Conservation (phyloP, 1,139 yeast genomes). For the Candida sp. region DNA sequence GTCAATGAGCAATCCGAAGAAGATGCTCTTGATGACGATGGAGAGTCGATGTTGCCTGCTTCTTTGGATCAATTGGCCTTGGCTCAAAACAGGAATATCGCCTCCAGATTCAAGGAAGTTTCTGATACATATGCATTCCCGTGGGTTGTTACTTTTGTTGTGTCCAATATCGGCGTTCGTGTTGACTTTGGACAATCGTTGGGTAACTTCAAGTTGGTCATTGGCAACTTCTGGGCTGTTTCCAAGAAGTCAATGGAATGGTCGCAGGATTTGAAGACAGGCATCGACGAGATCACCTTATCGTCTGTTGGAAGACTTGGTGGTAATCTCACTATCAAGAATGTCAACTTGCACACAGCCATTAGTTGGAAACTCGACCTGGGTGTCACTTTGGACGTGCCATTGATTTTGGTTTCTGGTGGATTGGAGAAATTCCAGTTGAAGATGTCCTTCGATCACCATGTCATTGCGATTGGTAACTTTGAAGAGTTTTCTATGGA, state of each 20-base stretch:
- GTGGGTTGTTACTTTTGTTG: slow-evolving; percentile 67
- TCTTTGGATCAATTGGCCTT: slow-evolving; percentile 19
- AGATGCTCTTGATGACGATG: background rate
- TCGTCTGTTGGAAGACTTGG: slow-evolving; percentile 79
- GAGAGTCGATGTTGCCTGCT: slow-evolving; percentile 1
- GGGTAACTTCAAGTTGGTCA: slow-evolving; percentile 60
- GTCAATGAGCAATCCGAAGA: slow-evolving; percentile 1
- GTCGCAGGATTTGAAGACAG: slow-evolving; percentile 73
- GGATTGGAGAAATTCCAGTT: slow-evolving; percentile 60
- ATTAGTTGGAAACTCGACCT: slow-evolving; percentile 67
- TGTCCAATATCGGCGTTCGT: slow-evolving; percentile 55
- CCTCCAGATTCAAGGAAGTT: slow-evolving; percentile 61
- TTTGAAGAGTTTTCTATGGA: slow-evolving; percentile 55
- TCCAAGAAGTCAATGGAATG: slow-evolving; percentile 71
- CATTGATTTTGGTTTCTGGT: slow-evolving; percentile 67
- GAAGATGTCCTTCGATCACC: slow-evolving; percentile 81
- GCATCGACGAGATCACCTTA: slow-evolving; percentile 57
- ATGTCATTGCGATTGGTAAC: slow-evolving; percentile 72
- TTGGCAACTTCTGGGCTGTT: slow-evolving; percentile 71
- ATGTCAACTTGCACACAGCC: slow-evolving; percentile 63
- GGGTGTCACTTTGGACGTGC: slow-evolving; percentile 54
- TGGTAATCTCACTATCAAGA: slow-evolving; percentile 58
- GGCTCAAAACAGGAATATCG: slow-evolving; percentile 44
- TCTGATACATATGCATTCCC: slow-evolving; percentile 73
- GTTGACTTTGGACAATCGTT: slow-evolving; percentile 87